Base-by-base conservation (phyloP, 441 rosid species). In the Aquilaria agallochum region DNA sequence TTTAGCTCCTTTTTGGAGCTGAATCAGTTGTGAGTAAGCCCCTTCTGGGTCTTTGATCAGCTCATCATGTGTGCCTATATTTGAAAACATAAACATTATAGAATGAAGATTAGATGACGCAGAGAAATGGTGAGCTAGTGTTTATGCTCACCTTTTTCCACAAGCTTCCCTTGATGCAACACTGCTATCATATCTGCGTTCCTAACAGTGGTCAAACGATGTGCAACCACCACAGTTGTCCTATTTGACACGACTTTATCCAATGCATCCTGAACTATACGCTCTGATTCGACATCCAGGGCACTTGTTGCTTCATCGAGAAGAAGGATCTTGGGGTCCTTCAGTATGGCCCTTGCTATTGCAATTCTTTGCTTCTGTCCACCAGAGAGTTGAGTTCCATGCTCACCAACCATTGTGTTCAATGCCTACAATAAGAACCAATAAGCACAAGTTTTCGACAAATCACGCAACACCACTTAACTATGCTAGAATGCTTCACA, bases 351-450 rank as follows among this genome's bases (percentile, higher is more conserved):
- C 53, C 89, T 79, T 4, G 92, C 83, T 55, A 86, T 81, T n/a
- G 87, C 92, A 44, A 83, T 69, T 68, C 92, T 80, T 74, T 81
- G 84, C 81, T 86, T 83, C 56, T 83, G 89, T 11, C 92, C 92
- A 8, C 92, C 81, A 49, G 92, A 86, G 58, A 90, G 65, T 54
- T 84, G 90, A 62, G 80, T 83, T 53, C 93, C 97, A 58, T 83
- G 92, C 67, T 90, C 97, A 2, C 97, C 92, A 0, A 84, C 95
- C 89, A 77, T 83, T 2, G 97, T 88, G 54, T 84, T 81, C 42
- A 90, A 77, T 27, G 91, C 93, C 91, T 87, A 56, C 14, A 60
- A 47, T 13, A 54, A 63, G 9, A 52, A 48, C 3, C 27, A 20
- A 20, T 20, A 20, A 20, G 27, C 27, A 20, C 20, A n/a, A 4